Evolutionary conservation across 2,329 filamentous ascomycete genomes (phyloP).

Genomic region (Fusarium sp.): DNA sequence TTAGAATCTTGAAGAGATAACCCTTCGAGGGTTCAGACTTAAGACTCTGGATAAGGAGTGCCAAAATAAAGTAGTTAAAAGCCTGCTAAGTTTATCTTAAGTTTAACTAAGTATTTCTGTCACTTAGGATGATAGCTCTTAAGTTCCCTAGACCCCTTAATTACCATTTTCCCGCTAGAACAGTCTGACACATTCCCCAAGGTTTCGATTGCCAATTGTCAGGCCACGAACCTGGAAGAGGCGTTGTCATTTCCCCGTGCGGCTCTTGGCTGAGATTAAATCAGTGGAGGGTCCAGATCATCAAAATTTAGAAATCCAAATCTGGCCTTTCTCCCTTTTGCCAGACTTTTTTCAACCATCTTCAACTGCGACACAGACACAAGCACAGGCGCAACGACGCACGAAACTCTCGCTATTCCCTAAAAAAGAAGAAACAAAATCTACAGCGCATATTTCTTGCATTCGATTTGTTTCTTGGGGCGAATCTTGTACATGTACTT

Average conservation of each 20-base stretch:
- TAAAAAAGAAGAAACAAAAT: slow-evolving; percentile 1
- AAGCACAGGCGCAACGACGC: neutral
- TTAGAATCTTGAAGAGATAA: neutral
- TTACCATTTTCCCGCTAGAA: slow-evolving; percentile 35
- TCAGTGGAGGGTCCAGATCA: slow-evolving; percentile 20
- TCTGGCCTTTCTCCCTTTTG: slow-evolving; percentile 34
- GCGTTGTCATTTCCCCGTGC: slow-evolving; percentile 28
- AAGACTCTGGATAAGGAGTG: too few relatives aligned
- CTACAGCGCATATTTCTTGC: slow-evolving; percentile 27
- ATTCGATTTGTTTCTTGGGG: slow-evolving; percentile 34
- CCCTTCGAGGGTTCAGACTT: too few relatives aligned
- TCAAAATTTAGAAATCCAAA: slow-evolving; percentile 41
- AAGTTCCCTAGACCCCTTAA: slow-evolving; percentile 10
- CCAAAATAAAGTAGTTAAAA: too few relatives aligned
- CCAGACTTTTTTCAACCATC: slow-evolving; percentile 8
- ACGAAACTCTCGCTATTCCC: slow-evolving; percentile 14
- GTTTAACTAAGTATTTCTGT: too few relatives aligned
- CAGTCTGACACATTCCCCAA: slow-evolving; percentile 40
- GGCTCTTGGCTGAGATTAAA: slow-evolving; percentile 41
- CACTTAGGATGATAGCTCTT: too few relatives aligned
- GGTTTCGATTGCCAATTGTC: slow-evolving; percentile 42
- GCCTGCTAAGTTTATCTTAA: too few relatives aligned
- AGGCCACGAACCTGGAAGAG: slow-evolving; percentile 41
- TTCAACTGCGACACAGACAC: slow-evolving; percentile 14
- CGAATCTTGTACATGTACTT: slow-evolving; percentile 32